A percentile compares a stretch with the other conserved stretches of the same genome.
Conservation (phyloP, 2,329 filamentous ascomycete genomes). For the Cercospora brassicicola region DNA sequence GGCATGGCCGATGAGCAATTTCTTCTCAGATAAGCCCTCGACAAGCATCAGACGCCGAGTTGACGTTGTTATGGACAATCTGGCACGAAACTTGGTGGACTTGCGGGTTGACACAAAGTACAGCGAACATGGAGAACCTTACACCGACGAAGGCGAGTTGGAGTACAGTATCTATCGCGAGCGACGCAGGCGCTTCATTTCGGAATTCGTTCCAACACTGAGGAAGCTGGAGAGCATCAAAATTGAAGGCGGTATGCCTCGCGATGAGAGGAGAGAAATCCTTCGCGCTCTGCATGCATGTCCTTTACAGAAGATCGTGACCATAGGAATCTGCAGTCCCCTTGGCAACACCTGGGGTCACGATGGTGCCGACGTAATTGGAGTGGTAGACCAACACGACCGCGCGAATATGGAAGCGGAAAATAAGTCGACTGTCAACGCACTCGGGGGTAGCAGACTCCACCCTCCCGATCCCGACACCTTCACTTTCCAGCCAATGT, state of each 20-base stretch:
- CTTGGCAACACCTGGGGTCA: slow-evolving; percentile 50
- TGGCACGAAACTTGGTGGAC: slow-evolving; percentile 44
- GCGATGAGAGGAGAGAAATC: slow-evolving; percentile 50
- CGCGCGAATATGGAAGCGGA: slow-evolving; percentile 36
- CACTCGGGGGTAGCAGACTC: slow-evolving; percentile 28
- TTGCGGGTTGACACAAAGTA: slow-evolving; percentile 45
- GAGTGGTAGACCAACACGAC: slow-evolving; percentile 25
- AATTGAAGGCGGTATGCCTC: slow-evolving; percentile 49
- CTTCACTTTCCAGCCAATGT: slow-evolving; percentile 41
- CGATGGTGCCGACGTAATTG: slow-evolving; percentile 37
- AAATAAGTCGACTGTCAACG: slow-evolving; percentile 33
- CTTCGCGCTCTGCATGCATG: slow-evolving; percentile 46
- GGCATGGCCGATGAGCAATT: slow-evolving; percentile 50
- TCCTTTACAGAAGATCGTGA: slow-evolving; percentile 47
- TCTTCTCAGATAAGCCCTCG: slow-evolving; percentile 41
- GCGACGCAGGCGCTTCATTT: slow-evolving; percentile 42
- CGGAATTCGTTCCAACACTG: slow-evolving; percentile 46
- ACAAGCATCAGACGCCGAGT: slow-evolving; percentile 20
- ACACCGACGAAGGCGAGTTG: slow-evolving; percentile 9
- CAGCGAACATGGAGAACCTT: slow-evolving; percentile 28
- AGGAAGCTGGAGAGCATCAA: slow-evolving; percentile 47
- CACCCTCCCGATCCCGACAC: slow-evolving; percentile 18
- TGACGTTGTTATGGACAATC: slow-evolving; percentile 40
- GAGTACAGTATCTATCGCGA: slow-evolving; percentile 11
- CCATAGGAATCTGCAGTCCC: slow-evolving; percentile 48